These are phyloP conservation scores for Aspergillus alliaceus DNA, from an alignment of 2,329 filamentous ascomycete species.

Conservation along the genomic window DNA sequence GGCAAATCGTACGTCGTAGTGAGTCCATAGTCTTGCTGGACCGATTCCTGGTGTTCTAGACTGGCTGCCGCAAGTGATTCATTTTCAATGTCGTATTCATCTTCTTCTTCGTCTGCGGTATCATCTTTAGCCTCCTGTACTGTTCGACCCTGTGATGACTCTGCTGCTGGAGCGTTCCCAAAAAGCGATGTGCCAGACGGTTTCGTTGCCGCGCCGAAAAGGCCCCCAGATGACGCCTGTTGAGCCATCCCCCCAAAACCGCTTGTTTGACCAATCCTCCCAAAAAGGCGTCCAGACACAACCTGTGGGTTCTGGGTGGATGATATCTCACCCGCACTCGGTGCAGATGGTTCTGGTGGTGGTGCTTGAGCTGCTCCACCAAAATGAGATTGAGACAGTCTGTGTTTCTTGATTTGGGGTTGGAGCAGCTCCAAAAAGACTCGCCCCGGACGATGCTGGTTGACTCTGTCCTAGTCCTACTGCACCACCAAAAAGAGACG, in stretches of 20 bases:
- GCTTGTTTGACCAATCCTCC: background rate
- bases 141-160: background rate
- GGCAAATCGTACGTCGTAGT: conserved; percentile 44
- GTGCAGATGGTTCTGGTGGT: background rate
- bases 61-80: conserved; percentile 8
- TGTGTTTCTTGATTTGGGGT: background rate
- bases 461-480: background rate
- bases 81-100: conserved; percentile 14
- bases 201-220: background rate
- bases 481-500: background rate
- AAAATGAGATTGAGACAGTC: background rate
- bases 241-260: background rate
- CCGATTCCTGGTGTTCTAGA: conserved; percentile 31
- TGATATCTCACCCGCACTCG: background rate
- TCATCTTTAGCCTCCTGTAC: background rate
- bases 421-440: background rate
- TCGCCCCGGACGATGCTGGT: background rate
- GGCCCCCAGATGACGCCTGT: background rate
- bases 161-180: background rate
- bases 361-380: background rate
- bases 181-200: background rate
- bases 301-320: background rate
- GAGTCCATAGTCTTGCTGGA: conserved; percentile 42
- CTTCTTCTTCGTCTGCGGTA: background rate
- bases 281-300: background rate